Base-by-base conservation (phyloP, 2,329 filamentous ascomycete genomes). In the Nannizziopsis barbatae region DNA sequence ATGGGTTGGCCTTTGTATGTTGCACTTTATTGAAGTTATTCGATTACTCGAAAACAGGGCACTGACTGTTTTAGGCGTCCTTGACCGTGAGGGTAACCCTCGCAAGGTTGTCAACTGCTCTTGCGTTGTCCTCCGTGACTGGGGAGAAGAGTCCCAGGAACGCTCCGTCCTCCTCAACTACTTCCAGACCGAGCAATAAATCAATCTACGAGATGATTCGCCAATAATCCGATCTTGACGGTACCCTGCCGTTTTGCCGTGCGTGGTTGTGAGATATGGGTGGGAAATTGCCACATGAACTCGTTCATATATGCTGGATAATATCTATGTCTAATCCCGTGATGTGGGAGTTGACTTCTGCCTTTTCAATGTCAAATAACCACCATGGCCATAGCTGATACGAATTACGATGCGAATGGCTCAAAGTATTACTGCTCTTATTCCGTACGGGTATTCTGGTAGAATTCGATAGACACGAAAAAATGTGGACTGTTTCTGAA, bases 61-160 rank as follows among this genome's bases (percentile, higher is more conserved):
- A 38, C 18, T 50, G 27, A 42, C 31, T 35, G 27, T n/a, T 44
- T 57, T 53, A 95, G 90, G 90, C 77, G 89, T 95, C 64, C 83
- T 98, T 66, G 92, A 98, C 79, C 90, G 92, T 69, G 92, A 98
- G 77, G 92, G 92, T 65, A 98, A 98, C 75, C 88, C 92, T 67
- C 86, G 92, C 75, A 98, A 98, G 84, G 90, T 98, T 62, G 92
- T 98, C 78, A 98, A 98, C 86, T 98, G 92, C 88, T 96, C 90
- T 69, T 96, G 92, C 80, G 92, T 98, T 66, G 92, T 98, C 56
- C 92, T 98, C 68, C 90, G 92, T 79, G 89, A 98, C 75, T 98
- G 92, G 92, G 92, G 92, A 81, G 92, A 96, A 82, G 92, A 98
- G 80, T 93, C 86, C 61, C 89, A 94, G 78, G 92, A 98, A 83